Base-by-base conservation (phyloP, 2,329 filamentous ascomycete genomes). In the Ceratocystis alfenasii region DNA sequence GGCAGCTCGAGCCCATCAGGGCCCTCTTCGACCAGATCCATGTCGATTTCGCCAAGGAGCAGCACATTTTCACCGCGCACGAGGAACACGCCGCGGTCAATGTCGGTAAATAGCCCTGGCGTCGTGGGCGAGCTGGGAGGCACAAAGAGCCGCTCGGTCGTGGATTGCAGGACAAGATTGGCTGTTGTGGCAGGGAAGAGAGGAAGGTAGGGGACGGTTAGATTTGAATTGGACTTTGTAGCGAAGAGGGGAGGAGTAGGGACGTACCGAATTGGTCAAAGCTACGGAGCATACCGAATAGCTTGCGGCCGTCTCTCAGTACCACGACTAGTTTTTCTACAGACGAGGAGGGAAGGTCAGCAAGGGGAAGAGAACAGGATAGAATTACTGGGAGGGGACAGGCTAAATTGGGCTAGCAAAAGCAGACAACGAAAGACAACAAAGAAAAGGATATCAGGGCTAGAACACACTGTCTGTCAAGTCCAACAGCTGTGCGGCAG, bases 51-150 rank as follows among this genome's bases (percentile, higher is more conserved):
- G 46, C 94, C 94, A 20, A 97, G 82, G 57, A 99, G 80, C 63
- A 96, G 81, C n/a, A 99, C 94, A 75, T 99, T 99, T 78, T 99
- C 94, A 70, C 94, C 94, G 67, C 94, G 83, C 59, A 99, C 90
- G 45, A 97, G 83, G 77, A 94, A 97, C 69, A 95, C 85, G 62
- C 94, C 94, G 67, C 90, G 85, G 10, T 85, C 81, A 68, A 95
- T 83, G 74, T 99, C 94, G 68, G 90, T 89, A 74, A 90, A 97
- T 63, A 95, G 74, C 73, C 71, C 77, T 68, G 70, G 74, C 62
- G 76, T 72, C 12, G 74, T 75, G 22, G 73, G 71, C 77, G 74
- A 83, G 73, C 77, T 74, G 3, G 78, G 75, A 7, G 68, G 60
- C 17, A 86, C 85, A 74, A 93, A 96, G 71, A 96, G 84, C 66